A percentile compares a stretch with the other conserved stretches of the same genome.
Conservation (phyloP, 177 flowering plant species). For the Vitis hybrid region DNA sequence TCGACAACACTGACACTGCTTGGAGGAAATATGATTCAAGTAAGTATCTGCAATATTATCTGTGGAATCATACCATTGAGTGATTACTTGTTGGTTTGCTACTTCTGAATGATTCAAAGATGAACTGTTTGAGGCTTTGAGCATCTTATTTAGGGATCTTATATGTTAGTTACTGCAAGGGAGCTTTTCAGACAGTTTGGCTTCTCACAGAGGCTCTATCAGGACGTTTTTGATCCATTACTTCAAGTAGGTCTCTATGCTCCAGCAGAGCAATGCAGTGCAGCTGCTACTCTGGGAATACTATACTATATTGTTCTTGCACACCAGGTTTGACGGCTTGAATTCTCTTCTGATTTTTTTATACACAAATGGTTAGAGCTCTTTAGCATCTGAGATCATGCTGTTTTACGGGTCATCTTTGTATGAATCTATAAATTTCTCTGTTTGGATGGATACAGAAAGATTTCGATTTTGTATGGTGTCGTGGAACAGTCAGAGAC, state of each 20-base stretch:
- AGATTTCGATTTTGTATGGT: constrained; percentile 50
- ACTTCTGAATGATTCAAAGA: not conserved
- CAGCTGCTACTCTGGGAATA: constrained; percentile 59
- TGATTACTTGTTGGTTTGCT: not conserved
- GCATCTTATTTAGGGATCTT: constrained; percentile 13
- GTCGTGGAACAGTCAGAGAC: constrained; percentile 49
- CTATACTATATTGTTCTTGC: constrained; percentile 48
- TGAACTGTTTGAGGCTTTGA: constrained; percentile 17
- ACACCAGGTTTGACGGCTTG: constrained; percentile 51
- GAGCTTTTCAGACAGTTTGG: constrained; percentile 68
- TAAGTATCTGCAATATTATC: constrained; percentile 20
- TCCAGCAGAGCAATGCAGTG: constrained; percentile 70
- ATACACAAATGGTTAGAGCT: too few species aligned
- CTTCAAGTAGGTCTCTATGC: constrained; percentile 65
- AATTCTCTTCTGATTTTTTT: not conserved
- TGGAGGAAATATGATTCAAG: constrained; percentile 73
- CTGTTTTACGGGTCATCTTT: not conserved
- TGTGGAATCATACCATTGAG: not conserved
- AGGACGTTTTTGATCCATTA: constrained; percentile 41
- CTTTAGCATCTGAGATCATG: not conserved
- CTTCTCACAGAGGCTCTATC: constrained; percentile 58
- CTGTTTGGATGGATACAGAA: constrained; percentile 34
- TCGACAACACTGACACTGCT: constrained; percentile 64
- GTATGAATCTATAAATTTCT: not conserved
- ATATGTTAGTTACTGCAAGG: constrained; percentile 65